Evolutionary conservation across 163 green algal species (phyloP), one percentile per base, ranked within the genome.

Genomic region (Scenedesmus sp.): DNA sequence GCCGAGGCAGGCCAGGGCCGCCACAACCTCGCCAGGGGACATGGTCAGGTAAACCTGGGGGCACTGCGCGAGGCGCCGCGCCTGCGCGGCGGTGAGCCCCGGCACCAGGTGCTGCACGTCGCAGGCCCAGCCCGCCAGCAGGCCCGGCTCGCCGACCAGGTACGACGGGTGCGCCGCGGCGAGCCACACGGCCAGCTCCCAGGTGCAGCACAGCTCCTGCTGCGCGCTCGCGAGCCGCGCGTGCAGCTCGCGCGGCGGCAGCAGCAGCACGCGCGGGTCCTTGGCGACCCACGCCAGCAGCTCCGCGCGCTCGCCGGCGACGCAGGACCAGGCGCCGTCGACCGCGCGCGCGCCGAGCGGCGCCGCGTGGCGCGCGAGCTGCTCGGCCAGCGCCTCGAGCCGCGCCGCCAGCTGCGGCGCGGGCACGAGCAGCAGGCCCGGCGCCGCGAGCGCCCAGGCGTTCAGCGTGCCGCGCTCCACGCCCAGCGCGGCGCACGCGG

Each of bases 31-130:
- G 15, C 66, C 69, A 4, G 69, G 54, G 2, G 54, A 58, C 69
- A 77, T 77, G 15, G 69, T 77, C 14, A 77, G 69, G 42, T 67
- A 77, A 53, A 77, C 69, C 69, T 77, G 54, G 2, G 69, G 69
- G 28, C 69, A 77, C 44, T 3, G 2, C 36, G 14, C 54, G 53
- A 77, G 69, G n/a, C 18, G 20, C 20, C 4, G 10, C 47, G 54
- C 69, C 31, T 77, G 69, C 11, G 0, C 0, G 1, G n/a, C 7
- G 3, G 4, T 67, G 34, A 66, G 31, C 33, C 45, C 24, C 14
- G 24, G n/a, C n/a, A n/a, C 42, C 36, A 77, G 6, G 13, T 77
- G 54, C 9, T 39, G 57, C 69, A 77, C 69, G 56, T 77, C 69
- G 14, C 31, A 31, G 2, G 2, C 11, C 69, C 69, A 77, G 39